Conservation (phyloP, 768 basidiomycete genomes). For the Rhodotorula toruloides region DNA sequence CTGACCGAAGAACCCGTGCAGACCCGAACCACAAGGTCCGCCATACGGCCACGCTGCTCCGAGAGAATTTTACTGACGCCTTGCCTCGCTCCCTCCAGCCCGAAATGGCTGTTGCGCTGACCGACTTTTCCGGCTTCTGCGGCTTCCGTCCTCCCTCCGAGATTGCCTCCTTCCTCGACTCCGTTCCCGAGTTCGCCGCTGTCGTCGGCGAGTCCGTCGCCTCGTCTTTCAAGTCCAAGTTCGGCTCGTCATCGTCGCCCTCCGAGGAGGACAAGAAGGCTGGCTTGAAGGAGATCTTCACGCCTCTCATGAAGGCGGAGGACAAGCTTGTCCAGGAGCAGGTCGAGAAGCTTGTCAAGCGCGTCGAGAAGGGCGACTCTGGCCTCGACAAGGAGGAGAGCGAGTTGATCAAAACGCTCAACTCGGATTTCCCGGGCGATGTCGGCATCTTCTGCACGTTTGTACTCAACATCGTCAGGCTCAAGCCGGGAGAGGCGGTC, state of each 20-base stretch:
- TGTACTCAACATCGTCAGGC: constrained; percentile 74
- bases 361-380: constrained; percentile 56
- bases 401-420: constrained; percentile 55
- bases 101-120: constrained; percentile 96
- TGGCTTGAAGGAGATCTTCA: constrained; percentile 66
- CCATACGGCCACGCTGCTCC: neutral
- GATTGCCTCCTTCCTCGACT: constrained; percentile 63
- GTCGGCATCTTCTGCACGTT: constrained; percentile 90
- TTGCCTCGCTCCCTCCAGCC: constrained; percentile 50
- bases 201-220: constrained; percentile 56
- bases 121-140: constrained; percentile 81
- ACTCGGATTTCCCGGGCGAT: constrained; percentile 78
- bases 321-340: constrained; percentile 53
- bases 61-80: neutral
- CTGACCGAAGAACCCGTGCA: constrained; percentile 19
- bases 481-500: constrained; percentile 80
- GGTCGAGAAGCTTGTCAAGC: constrained; percentile 56
- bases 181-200: constrained; percentile 68
- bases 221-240: constrained; percentile 53
- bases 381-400: constrained; percentile 38
- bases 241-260: constrained; percentile 53
- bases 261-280: constrained; percentile 45
- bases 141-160: constrained; percentile 78
- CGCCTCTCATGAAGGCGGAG: constrained; percentile 76
- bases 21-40: constrained; percentile 83